These are phyloP conservation scores for Penicillium sp. DNA, from an alignment of 2,329 filamentous ascomycete species.

Conservation along the genomic window DNA sequence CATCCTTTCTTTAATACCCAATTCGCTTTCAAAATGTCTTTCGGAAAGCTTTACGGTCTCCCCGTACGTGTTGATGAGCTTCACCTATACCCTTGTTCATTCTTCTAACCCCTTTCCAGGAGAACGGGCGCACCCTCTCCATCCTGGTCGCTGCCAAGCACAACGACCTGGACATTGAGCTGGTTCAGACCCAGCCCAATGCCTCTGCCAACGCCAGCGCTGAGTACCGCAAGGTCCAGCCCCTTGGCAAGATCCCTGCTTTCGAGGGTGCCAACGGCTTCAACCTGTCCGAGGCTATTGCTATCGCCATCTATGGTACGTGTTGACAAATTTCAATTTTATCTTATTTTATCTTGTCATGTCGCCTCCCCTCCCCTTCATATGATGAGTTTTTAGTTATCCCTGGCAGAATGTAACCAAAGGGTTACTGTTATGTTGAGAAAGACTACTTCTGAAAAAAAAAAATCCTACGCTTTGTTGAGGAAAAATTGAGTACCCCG, in stretches of 20 bases:
- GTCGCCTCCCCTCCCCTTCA: conserved; percentile 13
- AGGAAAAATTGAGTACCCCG: conserved; percentile 48
- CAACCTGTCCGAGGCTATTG: conserved; percentile 83
- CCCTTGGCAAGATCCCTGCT: conserved; percentile 86
- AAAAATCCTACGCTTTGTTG: neutral
- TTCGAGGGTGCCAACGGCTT: conserved; percentile 93
- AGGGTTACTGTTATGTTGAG: conserved; percentile 70
- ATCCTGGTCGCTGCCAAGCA: conserved; percentile 95
- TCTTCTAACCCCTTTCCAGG: conserved; percentile 51
- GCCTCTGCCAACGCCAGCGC: conserved; percentile 62
- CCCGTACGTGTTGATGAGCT: conserved; percentile 58
- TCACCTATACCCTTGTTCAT: neutral
- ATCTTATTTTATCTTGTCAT: too few species aligned
- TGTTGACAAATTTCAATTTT: conserved; percentile 37
- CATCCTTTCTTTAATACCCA: conserved; percentile 14
- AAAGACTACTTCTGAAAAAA: conserved; percentile 67
- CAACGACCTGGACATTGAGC: conserved; percentile 89
- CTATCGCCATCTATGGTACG: conserved; percentile 97
- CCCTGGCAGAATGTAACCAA: conserved; percentile 87
- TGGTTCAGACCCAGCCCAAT: conserved; percentile 62
- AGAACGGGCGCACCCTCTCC: conserved; percentile 84
- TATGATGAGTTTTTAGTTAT: conserved; percentile 89
- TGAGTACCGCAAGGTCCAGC: conserved; percentile 84
- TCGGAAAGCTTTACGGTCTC: conserved; percentile 95
- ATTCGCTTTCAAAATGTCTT: conserved; percentile 69